Conservation (phyloP, 768 basidiomycete species). For the Suillus plorans region DNA sequence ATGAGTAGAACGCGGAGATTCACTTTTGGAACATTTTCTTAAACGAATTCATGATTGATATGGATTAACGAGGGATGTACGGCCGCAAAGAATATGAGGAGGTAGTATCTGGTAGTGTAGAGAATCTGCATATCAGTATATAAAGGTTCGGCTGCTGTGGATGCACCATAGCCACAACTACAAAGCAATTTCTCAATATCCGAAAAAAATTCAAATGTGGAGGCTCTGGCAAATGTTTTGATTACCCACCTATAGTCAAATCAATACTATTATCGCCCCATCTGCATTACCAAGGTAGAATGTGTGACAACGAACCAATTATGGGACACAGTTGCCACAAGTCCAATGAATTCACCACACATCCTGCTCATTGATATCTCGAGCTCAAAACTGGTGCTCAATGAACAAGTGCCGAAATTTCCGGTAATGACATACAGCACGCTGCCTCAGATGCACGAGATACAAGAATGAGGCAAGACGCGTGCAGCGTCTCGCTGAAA, state of each 20-base stretch:
- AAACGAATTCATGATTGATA: neutral
- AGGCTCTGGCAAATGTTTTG: neutral
- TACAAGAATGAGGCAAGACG: neutral
- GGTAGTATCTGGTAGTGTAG: neutral
- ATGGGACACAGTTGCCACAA: neutral
- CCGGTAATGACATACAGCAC: neutral
- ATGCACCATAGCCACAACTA: neutral
- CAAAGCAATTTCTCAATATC: neutral
- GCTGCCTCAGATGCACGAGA: neutral
- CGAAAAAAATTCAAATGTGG: neutral
- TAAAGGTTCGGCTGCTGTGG: neutral
- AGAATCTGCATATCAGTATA: neutral
- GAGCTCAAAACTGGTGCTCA: neutral
- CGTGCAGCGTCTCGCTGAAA: neutral
- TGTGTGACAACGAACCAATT: neutral
- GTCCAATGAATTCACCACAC: neutral
- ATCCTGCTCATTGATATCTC: neutral
- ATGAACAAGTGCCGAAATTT: no score
- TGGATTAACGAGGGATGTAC: neutral
- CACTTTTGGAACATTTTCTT: neutral
- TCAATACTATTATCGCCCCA: neutral
- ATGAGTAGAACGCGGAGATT: neutral
- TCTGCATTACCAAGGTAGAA: neutral
- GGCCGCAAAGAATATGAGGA: neutral
- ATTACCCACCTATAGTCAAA: neutral